Conservation (phyloP, 164 flowering plant species). For the Umbellularia californica region DNA sequence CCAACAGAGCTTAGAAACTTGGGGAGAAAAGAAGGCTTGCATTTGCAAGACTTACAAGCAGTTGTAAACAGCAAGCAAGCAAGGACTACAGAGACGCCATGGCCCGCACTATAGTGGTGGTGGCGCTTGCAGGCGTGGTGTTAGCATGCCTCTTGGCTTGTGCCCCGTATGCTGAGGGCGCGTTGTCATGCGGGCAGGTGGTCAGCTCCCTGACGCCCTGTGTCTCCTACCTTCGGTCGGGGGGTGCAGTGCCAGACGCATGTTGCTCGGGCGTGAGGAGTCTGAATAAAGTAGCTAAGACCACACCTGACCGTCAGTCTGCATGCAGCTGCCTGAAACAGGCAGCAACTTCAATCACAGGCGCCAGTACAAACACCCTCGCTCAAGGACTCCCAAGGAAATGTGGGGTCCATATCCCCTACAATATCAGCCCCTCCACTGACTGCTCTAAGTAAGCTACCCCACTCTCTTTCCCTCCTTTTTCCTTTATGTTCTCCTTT, state of each 20-base stretch:
- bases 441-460: conserved; percentile 26
- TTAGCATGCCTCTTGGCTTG: neutral
- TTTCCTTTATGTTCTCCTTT: too few species aligned
- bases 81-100: too few species aligned
- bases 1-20: too few species aligned
- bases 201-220: conserved; percentile 12
- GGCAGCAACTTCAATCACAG: neutral
- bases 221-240: conserved; percentile 11
- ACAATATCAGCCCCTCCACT: conserved; percentile 28
- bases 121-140: neutral
- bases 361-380: neutral
- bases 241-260: conserved; percentile 3
- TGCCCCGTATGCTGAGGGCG: conserved; percentile 14
- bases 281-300: conserved; percentile 10
- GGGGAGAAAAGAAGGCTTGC: too few species aligned
- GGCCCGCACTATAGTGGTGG: too few species aligned
- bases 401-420: conserved; percentile 29
- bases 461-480: neutral
- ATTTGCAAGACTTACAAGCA: too few species aligned
- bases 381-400: conserved; percentile 19
- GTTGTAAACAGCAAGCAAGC: too few species aligned
- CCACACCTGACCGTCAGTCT: conserved; percentile 13
- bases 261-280: conserved; percentile 11
- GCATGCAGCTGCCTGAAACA: conserved; percentile 27
- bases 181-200: conserved; percentile 21